phyloP scores from a whole-genome alignment of 371 early-diverging fungal species.

The Rhizopus delemar region DNA sequence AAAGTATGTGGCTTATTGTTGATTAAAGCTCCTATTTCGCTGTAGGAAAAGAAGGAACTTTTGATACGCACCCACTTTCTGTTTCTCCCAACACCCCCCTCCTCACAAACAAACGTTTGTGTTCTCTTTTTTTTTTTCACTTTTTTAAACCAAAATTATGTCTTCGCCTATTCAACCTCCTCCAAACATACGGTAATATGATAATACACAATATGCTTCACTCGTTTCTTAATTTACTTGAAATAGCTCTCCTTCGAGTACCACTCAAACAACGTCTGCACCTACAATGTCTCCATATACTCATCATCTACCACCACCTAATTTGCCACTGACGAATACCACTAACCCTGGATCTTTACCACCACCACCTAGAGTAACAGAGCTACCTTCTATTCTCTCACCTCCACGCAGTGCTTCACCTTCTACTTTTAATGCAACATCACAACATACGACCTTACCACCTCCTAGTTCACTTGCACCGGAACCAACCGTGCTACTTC shows the following conservation, averaged over 20 bases:
- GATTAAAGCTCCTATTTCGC: too few species aligned
- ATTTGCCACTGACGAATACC: conserved; percentile 9
- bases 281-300: conserved; percentile 22
- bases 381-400: conserved; percentile 26
- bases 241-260: conserved; percentile 16
- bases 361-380: conserved; percentile 19
- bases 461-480: conserved; percentile 23
- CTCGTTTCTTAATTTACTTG: too few species aligned
- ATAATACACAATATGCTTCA: neutral
- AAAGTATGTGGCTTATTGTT: neutral
- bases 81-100: neutral
- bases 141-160: conserved; percentile 7
- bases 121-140: conserved; percentile 2
- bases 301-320: conserved; percentile 31
- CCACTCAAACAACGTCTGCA: conserved; percentile 7
- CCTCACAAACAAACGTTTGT: neutral
- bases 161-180: conserved; percentile 31
- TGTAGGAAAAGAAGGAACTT: conserved; percentile 9
- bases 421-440: conserved; percentile 8
- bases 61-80: neutral
- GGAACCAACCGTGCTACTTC: conserved; percentile 20
- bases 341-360: conserved; percentile 1
- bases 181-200: conserved; percentile 31
- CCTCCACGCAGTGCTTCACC: conserved; percentile 25
- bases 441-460: conserved; percentile 13